phyloP scores from a whole-genome alignment of 352 stramenopile species.

The Pythium brachiatum region DNA sequence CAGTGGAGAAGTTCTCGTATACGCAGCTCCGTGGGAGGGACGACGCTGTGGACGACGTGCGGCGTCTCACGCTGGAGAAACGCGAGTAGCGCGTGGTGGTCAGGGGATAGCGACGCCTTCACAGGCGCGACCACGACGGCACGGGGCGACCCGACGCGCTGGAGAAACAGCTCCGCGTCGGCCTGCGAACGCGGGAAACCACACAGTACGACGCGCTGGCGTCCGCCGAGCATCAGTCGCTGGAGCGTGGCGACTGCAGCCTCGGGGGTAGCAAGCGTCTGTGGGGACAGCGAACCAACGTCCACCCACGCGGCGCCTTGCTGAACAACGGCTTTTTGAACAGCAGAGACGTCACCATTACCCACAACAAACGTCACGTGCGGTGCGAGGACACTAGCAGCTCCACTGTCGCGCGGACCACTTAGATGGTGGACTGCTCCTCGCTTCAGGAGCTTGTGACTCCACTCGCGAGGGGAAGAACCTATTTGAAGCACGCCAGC shows the following conservation, averaged over 20 bases:
- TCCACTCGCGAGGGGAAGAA: background rate
- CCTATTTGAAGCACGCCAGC: conserved; percentile 16
- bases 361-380: conserved; percentile 12
- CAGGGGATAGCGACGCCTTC: background rate
- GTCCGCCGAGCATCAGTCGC: background rate
- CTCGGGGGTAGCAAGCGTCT: background rate
- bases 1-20: conserved; percentile 3
- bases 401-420: background rate
- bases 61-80: conserved; percentile 4
- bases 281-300: background rate
- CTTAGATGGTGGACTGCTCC: conserved; percentile 3
- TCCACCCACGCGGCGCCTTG: conserved; percentile 16
- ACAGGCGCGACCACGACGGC: conserved; percentile 4
- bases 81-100: background rate
- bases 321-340: background rate
- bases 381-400: conserved; percentile 6
- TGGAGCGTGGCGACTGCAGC: background rate
- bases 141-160: background rate
- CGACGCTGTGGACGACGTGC: conserved; percentile 15
- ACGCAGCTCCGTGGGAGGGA: background rate
- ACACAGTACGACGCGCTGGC: conserved; percentile 12
- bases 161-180: conserved; percentile 7
- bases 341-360: background rate
- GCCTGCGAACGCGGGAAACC: conserved; percentile 14
- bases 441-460: conserved; percentile 5